Base-by-base conservation (phyloP, 768 basidiomycete species). In the Tephrocybe rancida region DNA sequence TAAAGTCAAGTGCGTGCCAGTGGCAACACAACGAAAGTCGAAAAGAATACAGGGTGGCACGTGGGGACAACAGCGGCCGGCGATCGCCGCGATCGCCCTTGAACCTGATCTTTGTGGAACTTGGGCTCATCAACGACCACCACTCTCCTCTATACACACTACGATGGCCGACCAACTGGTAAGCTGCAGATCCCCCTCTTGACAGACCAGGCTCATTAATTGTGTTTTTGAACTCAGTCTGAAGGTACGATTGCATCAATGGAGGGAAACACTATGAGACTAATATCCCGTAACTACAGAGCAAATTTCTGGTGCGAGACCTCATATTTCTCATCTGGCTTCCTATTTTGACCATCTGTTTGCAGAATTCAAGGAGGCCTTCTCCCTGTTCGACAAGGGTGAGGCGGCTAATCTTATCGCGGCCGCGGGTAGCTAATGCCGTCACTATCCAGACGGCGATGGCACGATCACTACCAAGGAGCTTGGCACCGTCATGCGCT, bases 341-440 rank as follows among this genome's bases (percentile, higher is more conserved):
- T 32, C 21, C 41, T 32, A 48, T 32, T 11, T 25, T n/a, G 13
- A 21, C 42, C 27, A 7, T 4, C 30, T 19, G 39, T 22, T 45
- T 13, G 32, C 60, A 92, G 94, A 96, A 74, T 98, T 95, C 85
- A 98, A 96, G 82, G 96, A 98, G 79, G 95, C 95, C 45, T 98
- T 98, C 78, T 93, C 95, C 54, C 83, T 98, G 19, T 98, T 98
- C 72, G 94, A 97, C 79, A 95, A 94, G 72, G 91, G 94, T 93
- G 55, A 53, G 80, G 72, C 24, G 22, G 41, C 34, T 44, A 22
- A 39, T 52, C 45, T 41, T 50, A 44, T 59, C 54, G 53, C 53
- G 14, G 47, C 30, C 47, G 21, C 22, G 34, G 35, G 27, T 13
- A 51, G 49, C 37, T 50, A 45, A 52, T 48, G 37, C 24, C 43